Evolutionary conservation across 1,139 yeast species (phyloP).

Genomic region (Lodderomyces orthopsilosis): DNA sequence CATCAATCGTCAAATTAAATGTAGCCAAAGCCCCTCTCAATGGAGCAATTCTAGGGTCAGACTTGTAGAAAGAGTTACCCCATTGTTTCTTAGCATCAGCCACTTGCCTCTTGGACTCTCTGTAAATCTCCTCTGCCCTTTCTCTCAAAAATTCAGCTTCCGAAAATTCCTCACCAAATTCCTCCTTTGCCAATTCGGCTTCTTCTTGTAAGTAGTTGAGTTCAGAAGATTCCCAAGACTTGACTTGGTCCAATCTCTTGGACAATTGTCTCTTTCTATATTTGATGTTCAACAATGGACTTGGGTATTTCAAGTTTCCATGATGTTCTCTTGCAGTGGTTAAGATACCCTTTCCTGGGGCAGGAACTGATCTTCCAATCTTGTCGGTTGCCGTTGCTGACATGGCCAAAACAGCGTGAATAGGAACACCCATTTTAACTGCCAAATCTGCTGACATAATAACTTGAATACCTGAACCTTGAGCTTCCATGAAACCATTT

Average conservation of each 20-base stretch:
- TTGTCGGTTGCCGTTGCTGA: slow-evolving; percentile 97
- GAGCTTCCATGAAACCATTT: slow-evolving; percentile 98
- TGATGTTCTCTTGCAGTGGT: slow-evolving; percentile 96
- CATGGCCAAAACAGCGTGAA: slow-evolving; percentile 91
- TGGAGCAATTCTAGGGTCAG: slow-evolving; percentile 94
- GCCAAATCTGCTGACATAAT: slow-evolving; percentile 96
- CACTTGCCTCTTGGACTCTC: slow-evolving; percentile 83
- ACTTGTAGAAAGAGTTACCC: slow-evolving; percentile 92
- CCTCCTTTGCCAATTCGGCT: slow-evolving; percentile 61
- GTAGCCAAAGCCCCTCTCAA: slow-evolving; percentile 95
- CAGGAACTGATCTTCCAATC: slow-evolving; percentile 98
- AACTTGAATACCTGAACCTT: slow-evolving; percentile 98
- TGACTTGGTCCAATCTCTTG: slow-evolving; percentile 74
- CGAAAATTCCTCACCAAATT: slow-evolving; percentile 57
- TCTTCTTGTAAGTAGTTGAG: slow-evolving; percentile 50
- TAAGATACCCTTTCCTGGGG: slow-evolving; percentile 99
- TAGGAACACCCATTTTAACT: slow-evolving; percentile 97
- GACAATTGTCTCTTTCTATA: slow-evolving; percentile 93
- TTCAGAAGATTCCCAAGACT: slow-evolving; percentile 84
- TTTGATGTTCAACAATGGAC: slow-evolving; percentile 81
- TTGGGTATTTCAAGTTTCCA: slow-evolving; percentile 75
- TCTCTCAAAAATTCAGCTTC: slow-evolving; percentile 61
- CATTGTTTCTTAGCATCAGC: slow-evolving; percentile 88
- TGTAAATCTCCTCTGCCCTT: slow-evolving; percentile 81
- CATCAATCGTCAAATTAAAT: slow-evolving; percentile 89